Conservation (phyloP, 352 stramenopile species). For the Albugo candida region DNA sequence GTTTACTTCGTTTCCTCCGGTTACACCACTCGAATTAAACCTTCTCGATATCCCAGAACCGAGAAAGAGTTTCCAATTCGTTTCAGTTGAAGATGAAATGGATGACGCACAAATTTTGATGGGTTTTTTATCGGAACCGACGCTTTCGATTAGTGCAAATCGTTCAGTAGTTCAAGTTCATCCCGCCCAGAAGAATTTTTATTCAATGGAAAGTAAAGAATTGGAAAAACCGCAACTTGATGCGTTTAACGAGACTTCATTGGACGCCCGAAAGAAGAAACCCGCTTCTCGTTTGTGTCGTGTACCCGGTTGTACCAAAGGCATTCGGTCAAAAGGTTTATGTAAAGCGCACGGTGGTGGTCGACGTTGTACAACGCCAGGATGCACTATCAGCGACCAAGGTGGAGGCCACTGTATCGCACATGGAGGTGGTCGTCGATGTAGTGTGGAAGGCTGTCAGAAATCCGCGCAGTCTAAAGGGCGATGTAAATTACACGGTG, state of each 20-base stretch:
- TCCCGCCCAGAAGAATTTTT: no score
- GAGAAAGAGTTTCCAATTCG: no score
- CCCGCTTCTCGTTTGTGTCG: conserved; percentile 47
- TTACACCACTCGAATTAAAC: no score
- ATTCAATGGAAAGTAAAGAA: no score
- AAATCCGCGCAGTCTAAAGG: conserved; percentile 67
- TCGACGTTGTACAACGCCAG: conserved; percentile 48
- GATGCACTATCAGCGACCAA: conserved; percentile 70
- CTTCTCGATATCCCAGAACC: no score
- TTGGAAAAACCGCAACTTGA: background rate
- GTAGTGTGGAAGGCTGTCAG: conserved; percentile 50
- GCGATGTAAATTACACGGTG: conserved; percentile 73
- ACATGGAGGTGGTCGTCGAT: conserved; percentile 61
- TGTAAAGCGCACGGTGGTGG: conserved; percentile 75
- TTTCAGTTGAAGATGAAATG: no score
- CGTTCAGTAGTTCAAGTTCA: no score
- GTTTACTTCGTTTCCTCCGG: no score
- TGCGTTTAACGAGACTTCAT: background rate
- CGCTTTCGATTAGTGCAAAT: no score
- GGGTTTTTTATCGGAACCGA: no score
- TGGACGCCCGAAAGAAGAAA: conserved; percentile 20
- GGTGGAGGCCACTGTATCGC: conserved; percentile 68
- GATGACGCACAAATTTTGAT: no score
- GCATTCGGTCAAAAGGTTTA: conserved; percentile 55
- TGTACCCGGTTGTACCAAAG: conserved; percentile 47